Evolutionary conservation across 2,329 filamentous ascomycete genomes (phyloP), one percentile per base, ranked within the genome.

Genomic region (Xylariaceae sp.): DNA sequence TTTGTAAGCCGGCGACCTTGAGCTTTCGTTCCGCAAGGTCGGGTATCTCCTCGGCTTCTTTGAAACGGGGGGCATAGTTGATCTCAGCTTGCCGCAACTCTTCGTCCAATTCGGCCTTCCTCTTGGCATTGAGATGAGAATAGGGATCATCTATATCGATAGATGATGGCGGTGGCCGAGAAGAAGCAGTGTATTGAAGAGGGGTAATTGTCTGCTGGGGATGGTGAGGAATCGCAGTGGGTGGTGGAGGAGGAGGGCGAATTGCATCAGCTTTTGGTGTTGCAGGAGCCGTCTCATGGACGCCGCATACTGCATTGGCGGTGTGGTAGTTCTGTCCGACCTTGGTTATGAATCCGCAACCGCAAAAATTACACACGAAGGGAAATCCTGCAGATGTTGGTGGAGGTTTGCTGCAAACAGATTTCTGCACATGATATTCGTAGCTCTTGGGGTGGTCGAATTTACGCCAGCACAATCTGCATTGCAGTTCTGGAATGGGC

Each of bases 281-380:
- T 45, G 60, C 53, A 52, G 60, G 50, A 40, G 63, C 50, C 18
- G 58, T 61, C 18, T 57, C 56, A 51, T 74, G 73, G 3, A 66
- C 57, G n/a, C 78, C 77, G 56, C 80, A 83, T 2, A 79, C 73
- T 3, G 66, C 62, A 48, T 72, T 73, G 36, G 69, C 65, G 0
- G 63, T 53, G 54, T 82, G 80, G 56, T 79, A 79, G 45, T 67
- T 55, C 2, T 76, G 59, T 1, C 75, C 76, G 18, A 68, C 68
- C 5, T 60, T 57, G 11, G 72, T 74, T 2, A 64, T 65, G 42
- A 82, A 81, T 1, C 69, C 67, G 40, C 72, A 67, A 22, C 76
- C 76, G 42, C 79, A 82, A 44, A 72, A 66, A 1, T 67, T 54
- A 47, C 79, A 82, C 1, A 67, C 60, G 17, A 70, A 73, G n/a